Percentiles rank a stretch among this genome's conserved stretches.
Evolutionary conservation across 495 filamentous ascomycete genomes (phyloP).

Genomic region (Penicillium roqueforti): DNA sequence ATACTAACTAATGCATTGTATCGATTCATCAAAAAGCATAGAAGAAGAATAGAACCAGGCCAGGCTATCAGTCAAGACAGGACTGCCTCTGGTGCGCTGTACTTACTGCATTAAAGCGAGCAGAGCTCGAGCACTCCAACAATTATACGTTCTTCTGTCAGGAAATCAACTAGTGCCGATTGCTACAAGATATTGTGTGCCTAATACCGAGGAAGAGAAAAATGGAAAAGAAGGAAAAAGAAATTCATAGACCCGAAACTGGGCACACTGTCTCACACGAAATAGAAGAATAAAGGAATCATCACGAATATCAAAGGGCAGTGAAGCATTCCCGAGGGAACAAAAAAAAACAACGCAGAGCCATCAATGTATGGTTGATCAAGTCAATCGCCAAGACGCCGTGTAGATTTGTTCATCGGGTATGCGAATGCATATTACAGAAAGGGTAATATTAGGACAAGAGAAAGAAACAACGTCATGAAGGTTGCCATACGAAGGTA

Average conservation of each 20-base stretch:
- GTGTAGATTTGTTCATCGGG: conserved; percentile 8
- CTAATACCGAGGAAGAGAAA: background rate
- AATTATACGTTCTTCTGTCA: background rate
- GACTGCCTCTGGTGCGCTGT: background rate
- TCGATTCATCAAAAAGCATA: background rate
- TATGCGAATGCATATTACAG: conserved; percentile 18
- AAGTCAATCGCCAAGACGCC: conserved; percentile 17
- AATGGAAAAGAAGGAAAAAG: background rate
- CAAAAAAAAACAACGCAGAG: conserved; percentile 1
- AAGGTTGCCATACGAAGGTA: background rate
- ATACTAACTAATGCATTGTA: background rate
- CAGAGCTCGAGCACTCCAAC: background rate
- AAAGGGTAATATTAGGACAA: background rate
- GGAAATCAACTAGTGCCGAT: background rate
- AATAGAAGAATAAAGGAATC: background rate
- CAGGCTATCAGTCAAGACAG: background rate
- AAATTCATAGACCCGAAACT: background rate
- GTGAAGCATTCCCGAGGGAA: background rate
- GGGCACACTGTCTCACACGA: background rate
- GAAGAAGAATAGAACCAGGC: background rate
- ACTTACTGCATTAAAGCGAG: background rate
- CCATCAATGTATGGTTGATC: conserved; percentile 4
- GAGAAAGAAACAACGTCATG: background rate
- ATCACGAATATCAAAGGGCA: background rate
- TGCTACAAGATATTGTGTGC: background rate